Evolutionary conservation across 768 basidiomycete species (phyloP).

Genomic region (Terana coerulea): DNA sequence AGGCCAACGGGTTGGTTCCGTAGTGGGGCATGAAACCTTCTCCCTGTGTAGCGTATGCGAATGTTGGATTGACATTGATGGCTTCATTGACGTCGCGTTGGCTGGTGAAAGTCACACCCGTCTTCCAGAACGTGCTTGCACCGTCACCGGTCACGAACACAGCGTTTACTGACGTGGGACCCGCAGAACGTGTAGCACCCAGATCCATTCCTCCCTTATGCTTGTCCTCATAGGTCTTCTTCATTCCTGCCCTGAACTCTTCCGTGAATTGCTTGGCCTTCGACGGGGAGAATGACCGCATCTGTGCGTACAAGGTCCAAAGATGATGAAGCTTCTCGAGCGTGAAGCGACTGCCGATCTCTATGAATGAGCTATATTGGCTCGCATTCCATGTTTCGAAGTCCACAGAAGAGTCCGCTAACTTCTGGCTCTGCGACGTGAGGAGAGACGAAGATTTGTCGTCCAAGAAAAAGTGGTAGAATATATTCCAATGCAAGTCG

Average conservation of each 20-base stretch:
- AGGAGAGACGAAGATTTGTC: slow-evolving; percentile 30
- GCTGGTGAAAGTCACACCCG: slow-evolving; percentile 34
- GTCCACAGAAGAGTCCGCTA: slow-evolving; percentile 30
- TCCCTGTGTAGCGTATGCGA: slow-evolving; percentile 36
- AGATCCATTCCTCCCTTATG: not conserved
- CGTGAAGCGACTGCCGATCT: slow-evolving; percentile 36
- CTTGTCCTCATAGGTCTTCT: not conserved
- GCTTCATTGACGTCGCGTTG: slow-evolving; percentile 16
- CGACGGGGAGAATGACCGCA: no score
- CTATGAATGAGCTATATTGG: slow-evolving; percentile 34
- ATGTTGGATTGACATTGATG: slow-evolving; percentile 41
- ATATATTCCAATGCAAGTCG: slow-evolving; percentile 40
- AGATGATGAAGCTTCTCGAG: slow-evolving; percentile 36
- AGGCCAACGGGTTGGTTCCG: slow-evolving; percentile 36
- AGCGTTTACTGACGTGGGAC: slow-evolving; percentile 28
- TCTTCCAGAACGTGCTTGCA: slow-evolving; percentile 35
- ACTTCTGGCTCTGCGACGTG: slow-evolving; percentile 35
- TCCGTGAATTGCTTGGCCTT: not conserved
- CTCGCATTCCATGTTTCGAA: slow-evolving; percentile 36
- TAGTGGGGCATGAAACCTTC: slow-evolving; percentile 39
- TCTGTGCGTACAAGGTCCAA: slow-evolving; percentile 29
- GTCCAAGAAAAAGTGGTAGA: slow-evolving; percentile 46
- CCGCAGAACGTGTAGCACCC: slow-evolving; percentile 32
- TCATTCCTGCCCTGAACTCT: not conserved
- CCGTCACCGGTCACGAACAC: slow-evolving; percentile 17